Evolutionary conservation across 352 stramenopile species (phyloP).

Genomic region (Lagenidium sp.): DNA sequence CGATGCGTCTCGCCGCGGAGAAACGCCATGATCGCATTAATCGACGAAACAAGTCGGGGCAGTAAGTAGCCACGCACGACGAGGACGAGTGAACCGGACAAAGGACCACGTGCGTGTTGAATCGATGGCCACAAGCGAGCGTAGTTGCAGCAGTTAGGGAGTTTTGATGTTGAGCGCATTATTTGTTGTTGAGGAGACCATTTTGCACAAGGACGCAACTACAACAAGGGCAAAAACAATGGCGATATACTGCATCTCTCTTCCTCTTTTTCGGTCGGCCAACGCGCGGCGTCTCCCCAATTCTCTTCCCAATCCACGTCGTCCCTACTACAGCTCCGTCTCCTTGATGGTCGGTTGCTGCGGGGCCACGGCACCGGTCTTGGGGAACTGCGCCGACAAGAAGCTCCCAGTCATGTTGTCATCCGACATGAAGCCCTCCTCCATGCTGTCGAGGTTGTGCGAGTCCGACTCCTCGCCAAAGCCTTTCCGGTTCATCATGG

Average conservation of each 20-base stretch:
- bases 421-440: constrained; percentile 31
- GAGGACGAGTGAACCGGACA: neutral
- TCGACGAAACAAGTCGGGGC: constrained; percentile 38
- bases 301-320: no score
- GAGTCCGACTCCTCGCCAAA: constrained; percentile 71
- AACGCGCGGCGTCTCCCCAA: no score
- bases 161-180: no score
- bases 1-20: constrained; percentile 55
- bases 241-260: no score
- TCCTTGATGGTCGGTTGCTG: constrained; percentile 36
- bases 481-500: constrained; percentile 85
- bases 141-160: no score
- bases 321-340: constrained; percentile 79
- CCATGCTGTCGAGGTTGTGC: constrained; percentile 17
- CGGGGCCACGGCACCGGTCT: constrained; percentile 8
- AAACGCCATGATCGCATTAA: constrained; percentile 80
- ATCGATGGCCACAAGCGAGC: no score
- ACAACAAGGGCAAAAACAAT: no score
- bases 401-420: constrained; percentile 54
- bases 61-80: constrained; percentile 1
- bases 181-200: no score
- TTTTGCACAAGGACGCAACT: no score
- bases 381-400: constrained; percentile 25
- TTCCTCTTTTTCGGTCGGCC: no score
- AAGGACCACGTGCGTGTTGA: no score